Base-by-base conservation (phyloP, 2,329 filamentous ascomycete species). In the Helotiales sp. region DNA sequence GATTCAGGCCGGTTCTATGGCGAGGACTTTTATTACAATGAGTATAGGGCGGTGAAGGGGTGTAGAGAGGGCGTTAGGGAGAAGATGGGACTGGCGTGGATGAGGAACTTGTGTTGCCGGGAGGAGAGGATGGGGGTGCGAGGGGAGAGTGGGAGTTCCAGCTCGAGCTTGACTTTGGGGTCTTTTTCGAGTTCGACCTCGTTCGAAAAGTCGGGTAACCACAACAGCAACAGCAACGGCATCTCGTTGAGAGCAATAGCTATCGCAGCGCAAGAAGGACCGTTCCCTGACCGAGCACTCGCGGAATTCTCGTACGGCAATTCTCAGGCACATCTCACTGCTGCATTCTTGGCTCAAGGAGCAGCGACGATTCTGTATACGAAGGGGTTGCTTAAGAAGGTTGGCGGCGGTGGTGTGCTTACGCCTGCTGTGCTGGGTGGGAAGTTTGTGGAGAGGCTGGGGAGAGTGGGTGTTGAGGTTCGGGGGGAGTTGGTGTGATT, bases 251-350 rank as follows among this genome's bases (percentile, higher is more conserved):
- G 61, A 24, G 60, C 45, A n/a, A 47, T 63, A 6, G 65, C 65
- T 11, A 34, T 67, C 15, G 65, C 54, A 24, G 52, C 63, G 3
- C 65, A 63, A 28, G 60, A 67, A 30, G 60, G 65, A 8, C 60
- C 60, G 2, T 67, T 60, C 24, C 65, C 60, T 26, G 65, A 63
- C 37, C 52, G 65, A 10, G 60, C 65, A 17, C 34, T 67, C 5
- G 30, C 60, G 24, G 60, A 60, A 11, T 58, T 67, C 52, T 26
- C 32, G 3, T 67, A 47, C 15, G 11, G 10, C 1, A 32, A 32
- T 2, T n/a, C 20, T 1, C 13, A 32, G 11, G 43, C 34, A 20
- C 22, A 52, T 24, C 60, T 63, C 13, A 63, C 55, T 3, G 54
- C 65, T 43, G 61, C 47, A 8, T 40, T 67, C 13, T 11, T 67